Percentiles rank a stretch among this genome's conserved stretches.
Evolutionary conservation across 345 rosid species (phyloP).

Genomic region (Gossypium longicalyx): DNA sequence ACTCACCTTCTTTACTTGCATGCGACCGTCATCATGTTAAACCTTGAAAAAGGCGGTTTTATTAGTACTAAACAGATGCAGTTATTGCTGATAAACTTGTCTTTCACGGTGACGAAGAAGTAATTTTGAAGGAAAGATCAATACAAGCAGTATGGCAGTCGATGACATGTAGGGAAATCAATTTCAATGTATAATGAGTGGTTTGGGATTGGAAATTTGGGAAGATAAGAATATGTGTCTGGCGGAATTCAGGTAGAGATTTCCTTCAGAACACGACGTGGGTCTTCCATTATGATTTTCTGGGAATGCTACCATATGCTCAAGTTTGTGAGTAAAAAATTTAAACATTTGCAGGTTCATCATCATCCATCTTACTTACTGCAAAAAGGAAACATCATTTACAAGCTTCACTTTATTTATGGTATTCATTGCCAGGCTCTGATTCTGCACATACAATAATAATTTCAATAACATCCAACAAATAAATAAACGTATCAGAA

Average conservation of each 20-base stretch:
- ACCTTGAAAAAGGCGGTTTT: not conserved
- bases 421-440: not conserved
- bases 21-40: not conserved
- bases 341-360: not conserved
- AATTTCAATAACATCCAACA: not conserved
- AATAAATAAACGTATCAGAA: too few species aligned
- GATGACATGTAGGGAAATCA: not conserved
- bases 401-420: not conserved
- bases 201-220: not conserved
- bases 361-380: too few species aligned
- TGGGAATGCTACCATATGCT: not conserved
- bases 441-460: not conserved
- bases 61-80: not conserved
- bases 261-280: too few species aligned
- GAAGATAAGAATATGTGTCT: not conserved
- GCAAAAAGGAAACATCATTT: not conserved
- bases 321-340: slow-evolving; percentile 17
- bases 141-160: not conserved
- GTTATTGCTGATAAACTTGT: too few species aligned
- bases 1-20: too few species aligned
- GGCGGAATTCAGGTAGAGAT: not conserved
- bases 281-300: not conserved
- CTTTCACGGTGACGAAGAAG: too few species aligned
- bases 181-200: not conserved
- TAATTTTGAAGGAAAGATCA: not conserved